Conservation (phyloP, 78 protist species). For the Anaeramoeba flamelloides region DNA sequence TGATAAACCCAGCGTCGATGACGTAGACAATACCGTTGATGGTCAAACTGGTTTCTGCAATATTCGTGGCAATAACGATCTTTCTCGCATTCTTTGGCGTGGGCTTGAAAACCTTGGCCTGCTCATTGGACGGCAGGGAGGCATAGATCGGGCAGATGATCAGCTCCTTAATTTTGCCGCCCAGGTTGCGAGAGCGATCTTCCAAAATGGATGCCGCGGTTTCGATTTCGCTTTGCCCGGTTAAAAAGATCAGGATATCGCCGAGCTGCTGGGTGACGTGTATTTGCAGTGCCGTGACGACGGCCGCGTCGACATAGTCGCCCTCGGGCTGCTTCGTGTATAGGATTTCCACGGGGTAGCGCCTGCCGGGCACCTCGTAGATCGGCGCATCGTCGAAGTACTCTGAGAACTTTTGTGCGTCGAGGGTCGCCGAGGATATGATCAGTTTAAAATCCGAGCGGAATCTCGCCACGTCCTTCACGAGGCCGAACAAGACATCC, state of each 20-base stretch:
- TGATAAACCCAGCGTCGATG: conserved; percentile 75
- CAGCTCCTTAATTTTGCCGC: conserved; percentile 61
- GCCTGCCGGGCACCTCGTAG: conserved; percentile 65
- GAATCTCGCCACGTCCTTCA: conserved; percentile 20
- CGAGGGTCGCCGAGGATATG: conserved; percentile 83
- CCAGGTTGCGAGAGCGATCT: conserved; percentile 43
- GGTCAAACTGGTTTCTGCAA: conserved; percentile 93
- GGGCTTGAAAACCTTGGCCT: conserved; percentile 60
- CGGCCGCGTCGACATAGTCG: conserved; percentile 83
- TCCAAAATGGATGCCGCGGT: conserved; percentile 48
- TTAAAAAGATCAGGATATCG: conserved; percentile 86
- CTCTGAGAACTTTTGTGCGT: conserved; percentile 74
- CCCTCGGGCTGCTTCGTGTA: conserved; percentile 89
- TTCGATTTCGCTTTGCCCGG: conserved; percentile 91
- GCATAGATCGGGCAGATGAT: conserved; percentile 78
- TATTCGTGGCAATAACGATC: conserved; percentile 93
- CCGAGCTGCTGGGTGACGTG: conserved; percentile 83
- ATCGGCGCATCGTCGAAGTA: conserved; percentile 81
- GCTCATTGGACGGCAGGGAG: conserved; percentile 84
- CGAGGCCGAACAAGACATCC: conserved; percentile 56
- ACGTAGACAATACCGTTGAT: conserved; percentile 61
- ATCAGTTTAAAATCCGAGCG: conserved; percentile 50
- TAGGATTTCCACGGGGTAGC: conserved; percentile 66
- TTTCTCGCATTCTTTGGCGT: conserved; percentile 55
- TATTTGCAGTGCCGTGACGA: conserved; percentile 80